These are phyloP conservation scores for Secale cereale DNA, from an alignment of 176 grass and related monocot species.

Conservation along the genomic window DNA sequence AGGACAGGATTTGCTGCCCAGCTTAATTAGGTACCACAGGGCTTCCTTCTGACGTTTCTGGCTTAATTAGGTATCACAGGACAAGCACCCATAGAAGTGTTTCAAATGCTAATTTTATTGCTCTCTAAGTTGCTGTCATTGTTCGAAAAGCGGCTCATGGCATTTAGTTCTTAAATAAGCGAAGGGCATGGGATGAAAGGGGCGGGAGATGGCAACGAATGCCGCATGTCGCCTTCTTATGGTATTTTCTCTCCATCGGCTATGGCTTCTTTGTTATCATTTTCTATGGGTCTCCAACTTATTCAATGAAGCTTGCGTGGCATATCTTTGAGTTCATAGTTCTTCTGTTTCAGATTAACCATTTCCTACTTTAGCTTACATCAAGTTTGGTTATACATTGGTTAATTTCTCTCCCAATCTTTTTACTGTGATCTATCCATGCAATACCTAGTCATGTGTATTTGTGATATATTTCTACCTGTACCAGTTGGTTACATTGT, in stretches of 20 bases:
- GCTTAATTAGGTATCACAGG: too few relatives aligned
- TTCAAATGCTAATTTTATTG: conserved; percentile 15
- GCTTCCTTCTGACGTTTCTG: not conserved
- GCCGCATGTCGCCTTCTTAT: not conserved
- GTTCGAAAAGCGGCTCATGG: not conserved
- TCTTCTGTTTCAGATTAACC: not conserved
- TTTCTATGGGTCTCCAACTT: not conserved
- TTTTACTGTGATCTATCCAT: not conserved
- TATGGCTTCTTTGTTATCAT: not conserved
- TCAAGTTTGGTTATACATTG: not conserved
- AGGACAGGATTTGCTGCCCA: conserved; percentile 2
- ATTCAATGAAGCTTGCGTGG: not conserved
- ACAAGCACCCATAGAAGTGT: not conserved
- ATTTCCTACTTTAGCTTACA: not conserved
- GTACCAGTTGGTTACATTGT: not conserved
- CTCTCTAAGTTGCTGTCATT: not conserved
- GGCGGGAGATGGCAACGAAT: not conserved
- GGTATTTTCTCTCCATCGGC: conserved; percentile 18
- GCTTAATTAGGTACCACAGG: conserved; percentile 3
- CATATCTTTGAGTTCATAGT: conserved; percentile 9
- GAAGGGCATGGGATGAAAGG: not conserved
- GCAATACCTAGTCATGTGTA: not conserved
- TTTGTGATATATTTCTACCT: not conserved
- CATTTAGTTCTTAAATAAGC: conserved; percentile 19
- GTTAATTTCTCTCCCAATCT: not conserved